phyloP scores from a whole-genome alignment of 352 stramenopile species.

The Phytopythium sindhum region DNA sequence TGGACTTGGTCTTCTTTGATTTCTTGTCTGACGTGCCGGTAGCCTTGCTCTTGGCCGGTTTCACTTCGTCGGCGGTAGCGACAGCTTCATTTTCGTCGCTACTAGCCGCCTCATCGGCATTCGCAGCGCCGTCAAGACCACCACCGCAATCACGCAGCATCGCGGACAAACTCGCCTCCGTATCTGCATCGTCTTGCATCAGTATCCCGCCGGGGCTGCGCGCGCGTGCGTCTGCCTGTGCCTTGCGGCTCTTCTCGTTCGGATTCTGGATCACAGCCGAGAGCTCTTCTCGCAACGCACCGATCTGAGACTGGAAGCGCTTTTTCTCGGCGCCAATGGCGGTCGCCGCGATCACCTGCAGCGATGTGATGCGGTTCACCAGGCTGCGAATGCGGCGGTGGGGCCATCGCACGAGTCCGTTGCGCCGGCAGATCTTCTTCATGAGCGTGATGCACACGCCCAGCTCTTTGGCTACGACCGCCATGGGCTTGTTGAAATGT shows the following conservation, averaged over 20 bases:
- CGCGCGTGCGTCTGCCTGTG: constrained; percentile 52
- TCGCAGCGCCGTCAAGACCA: constrained; percentile 6
- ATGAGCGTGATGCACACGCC: constrained; percentile 85
- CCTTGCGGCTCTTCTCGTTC: constrained; percentile 82
- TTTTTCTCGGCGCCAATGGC: constrained; percentile 48
- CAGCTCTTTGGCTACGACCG: constrained; percentile 75
- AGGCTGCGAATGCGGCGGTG: constrained; percentile 78
- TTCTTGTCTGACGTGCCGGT: constrained; percentile 14
- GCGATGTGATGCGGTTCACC: constrained; percentile 76
- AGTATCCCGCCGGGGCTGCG: constrained; percentile 22
- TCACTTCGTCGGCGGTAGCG: constrained; percentile 6
- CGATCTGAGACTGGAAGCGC: constrained; percentile 64
- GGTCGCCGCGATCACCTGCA: constrained; percentile 61
- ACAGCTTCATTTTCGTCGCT: not conserved
- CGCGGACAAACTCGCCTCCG: constrained; percentile 3
- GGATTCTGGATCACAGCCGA: constrained; percentile 81
- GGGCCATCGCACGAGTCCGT: constrained; percentile 78
- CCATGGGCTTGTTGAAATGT: constrained; percentile 86
- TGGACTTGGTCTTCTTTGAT: constrained; percentile 17
- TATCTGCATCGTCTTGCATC: constrained; percentile 11
- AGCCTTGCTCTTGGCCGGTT: constrained; percentile 13
- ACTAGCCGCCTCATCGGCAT: constrained; percentile 7
- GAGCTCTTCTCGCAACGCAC: constrained; percentile 55
- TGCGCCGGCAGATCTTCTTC: constrained; percentile 86
- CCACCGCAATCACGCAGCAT: constrained; percentile 7